These are phyloP conservation scores for Actinomortierella ambigua DNA, from an alignment of 371 early-diverging fungal genomes.

Conservation along the genomic window DNA sequence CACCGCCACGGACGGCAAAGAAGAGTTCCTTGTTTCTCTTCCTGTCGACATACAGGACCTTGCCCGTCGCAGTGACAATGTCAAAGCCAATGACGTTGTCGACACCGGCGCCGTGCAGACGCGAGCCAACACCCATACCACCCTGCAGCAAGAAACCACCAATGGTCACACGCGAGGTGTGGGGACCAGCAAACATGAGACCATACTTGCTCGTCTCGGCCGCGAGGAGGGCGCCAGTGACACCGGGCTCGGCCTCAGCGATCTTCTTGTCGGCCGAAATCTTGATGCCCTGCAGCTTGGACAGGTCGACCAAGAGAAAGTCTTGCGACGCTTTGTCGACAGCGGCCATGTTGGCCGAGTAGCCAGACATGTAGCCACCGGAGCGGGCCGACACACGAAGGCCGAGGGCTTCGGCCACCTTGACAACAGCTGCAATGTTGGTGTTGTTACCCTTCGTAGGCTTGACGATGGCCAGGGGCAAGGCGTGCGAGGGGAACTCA, in stretches of 20 bases:
- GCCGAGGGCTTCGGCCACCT: conserved; percentile 21
- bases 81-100: conserved; percentile 58
- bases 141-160: conserved; percentile 58
- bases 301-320: conserved; percentile 35
- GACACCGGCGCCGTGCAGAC: conserved; percentile 48
- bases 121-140: conserved; percentile 54
- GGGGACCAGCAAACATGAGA: conserved; percentile 29
- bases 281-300: conserved; percentile 28
- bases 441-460: conserved; percentile 33
- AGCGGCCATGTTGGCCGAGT: conserved; percentile 44
- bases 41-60: conserved; percentile 49
- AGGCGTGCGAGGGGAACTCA: conserved; percentile 27
- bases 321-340: conserved; percentile 22
- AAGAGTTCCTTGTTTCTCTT: conserved; percentile 57
- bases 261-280: conserved; percentile 20
- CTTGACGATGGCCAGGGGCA: conserved; percentile 27
- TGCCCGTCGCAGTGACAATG: conserved; percentile 55
- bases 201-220: conserved; percentile 39
- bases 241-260: conserved; percentile 41
- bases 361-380: conserved; percentile 41
- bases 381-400: conserved; percentile 43
- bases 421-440: conserved; percentile 16
- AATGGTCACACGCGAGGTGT: conserved; percentile 38
- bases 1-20: conserved; percentile 65
- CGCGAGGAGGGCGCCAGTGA: conserved; percentile 28